Conservation (phyloP, 768 basidiomycete genomes). For the Tephrocybe sp. region DNA sequence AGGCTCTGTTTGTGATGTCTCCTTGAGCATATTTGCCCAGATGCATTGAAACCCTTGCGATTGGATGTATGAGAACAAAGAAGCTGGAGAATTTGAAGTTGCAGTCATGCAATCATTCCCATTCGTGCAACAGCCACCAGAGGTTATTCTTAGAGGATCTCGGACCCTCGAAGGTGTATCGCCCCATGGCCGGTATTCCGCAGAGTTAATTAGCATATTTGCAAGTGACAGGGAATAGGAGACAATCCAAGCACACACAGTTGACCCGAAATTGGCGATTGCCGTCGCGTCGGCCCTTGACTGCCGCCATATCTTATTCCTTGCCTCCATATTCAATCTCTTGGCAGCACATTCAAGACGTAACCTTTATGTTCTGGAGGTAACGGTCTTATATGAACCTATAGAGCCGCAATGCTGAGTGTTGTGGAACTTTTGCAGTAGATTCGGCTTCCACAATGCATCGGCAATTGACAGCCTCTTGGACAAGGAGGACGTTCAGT, state of each 20-base stretch:
- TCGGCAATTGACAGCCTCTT: conserved; percentile 88
- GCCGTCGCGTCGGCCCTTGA: conserved; percentile 11
- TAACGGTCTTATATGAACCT: conserved; percentile 35
- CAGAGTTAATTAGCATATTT: too few species aligned
- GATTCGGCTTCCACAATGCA: conserved; percentile 90
- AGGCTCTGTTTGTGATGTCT: too few species aligned
- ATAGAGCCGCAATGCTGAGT: conserved; percentile 29
- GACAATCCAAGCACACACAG: not conserved
- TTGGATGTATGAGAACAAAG: too few species aligned
- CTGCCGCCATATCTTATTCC: conserved; percentile 11
- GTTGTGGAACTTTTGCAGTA: conserved; percentile 38
- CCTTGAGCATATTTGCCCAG: too few species aligned
- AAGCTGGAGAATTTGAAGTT: too few species aligned
- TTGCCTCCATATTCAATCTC: conserved; percentile 13
- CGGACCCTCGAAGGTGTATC: too few species aligned
- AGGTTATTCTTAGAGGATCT: too few species aligned
- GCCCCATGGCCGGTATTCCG: too few species aligned
- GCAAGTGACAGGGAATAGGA: not conserved
- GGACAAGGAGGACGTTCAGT: conserved; percentile 84
- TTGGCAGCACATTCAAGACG: conserved; percentile 10
- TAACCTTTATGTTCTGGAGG: conserved; percentile 52
- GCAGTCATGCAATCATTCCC: too few species aligned
- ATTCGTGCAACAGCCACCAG: too few species aligned
- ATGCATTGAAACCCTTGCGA: too few species aligned
- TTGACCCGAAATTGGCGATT: conserved; percentile 15